Evolutionary conservation across 2,329 filamentous ascomycete genomes (phyloP).

Genomic region (Nemania serpens): DNA sequence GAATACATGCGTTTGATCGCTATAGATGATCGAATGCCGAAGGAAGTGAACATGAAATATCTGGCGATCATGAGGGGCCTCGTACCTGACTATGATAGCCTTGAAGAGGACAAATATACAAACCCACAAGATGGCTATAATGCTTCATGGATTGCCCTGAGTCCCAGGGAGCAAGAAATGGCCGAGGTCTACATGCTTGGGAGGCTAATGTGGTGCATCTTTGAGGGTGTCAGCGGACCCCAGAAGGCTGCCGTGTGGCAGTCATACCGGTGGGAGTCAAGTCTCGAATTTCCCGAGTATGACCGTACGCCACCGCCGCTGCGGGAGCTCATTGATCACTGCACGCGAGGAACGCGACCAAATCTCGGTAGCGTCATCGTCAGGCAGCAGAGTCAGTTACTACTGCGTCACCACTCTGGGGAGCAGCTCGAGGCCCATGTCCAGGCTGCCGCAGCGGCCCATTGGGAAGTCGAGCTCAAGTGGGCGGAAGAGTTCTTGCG

Average conservation of each 20-base stretch:
- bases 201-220: conserved; percentile 65
- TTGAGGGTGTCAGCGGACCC: conserved; percentile 63
- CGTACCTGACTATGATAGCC: conserved; percentile 52
- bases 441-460: conserved; percentile 45
- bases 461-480: conserved; percentile 55
- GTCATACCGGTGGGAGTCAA: conserved; percentile 61
- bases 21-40: conserved; percentile 51
- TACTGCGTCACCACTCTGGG: conserved; percentile 46
- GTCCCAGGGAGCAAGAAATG: conserved; percentile 56
- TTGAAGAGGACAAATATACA: conserved; percentile 50
- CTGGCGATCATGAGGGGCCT: conserved; percentile 48
- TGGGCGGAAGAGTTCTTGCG: conserved; percentile 54
- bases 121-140: conserved; percentile 59
- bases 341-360: conserved; percentile 54
- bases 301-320: conserved; percentile 51
- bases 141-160: conserved; percentile 60
- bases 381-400: conserved; percentile 51
- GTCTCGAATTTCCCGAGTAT: conserved; percentile 61
- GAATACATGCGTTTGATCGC: conserved; percentile 62
- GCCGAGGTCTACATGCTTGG: conserved; percentile 68
- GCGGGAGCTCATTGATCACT: conserved; percentile 54
- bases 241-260: conserved; percentile 62
- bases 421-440: conserved; percentile 43
- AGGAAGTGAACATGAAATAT: conserved; percentile 48
- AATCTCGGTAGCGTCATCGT: conserved; percentile 52